Conservation (phyloP, 352 stramenopile genomes). For the Phytophthora hybrid region DNA sequence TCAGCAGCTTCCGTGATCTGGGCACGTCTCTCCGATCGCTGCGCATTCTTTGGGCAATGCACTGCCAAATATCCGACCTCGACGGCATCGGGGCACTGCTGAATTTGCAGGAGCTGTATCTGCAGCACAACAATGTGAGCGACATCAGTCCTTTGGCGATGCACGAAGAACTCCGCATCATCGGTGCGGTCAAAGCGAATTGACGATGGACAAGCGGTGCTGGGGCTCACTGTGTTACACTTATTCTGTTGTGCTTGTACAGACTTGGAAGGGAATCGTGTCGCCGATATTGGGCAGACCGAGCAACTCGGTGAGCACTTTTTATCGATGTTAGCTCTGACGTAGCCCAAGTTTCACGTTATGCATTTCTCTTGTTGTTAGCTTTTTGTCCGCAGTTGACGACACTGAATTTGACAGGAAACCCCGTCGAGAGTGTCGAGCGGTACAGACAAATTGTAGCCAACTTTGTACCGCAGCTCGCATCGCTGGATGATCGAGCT, state of each 20-base stretch:
- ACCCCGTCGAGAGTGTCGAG: conserved; percentile 66
- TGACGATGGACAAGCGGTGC: neutral
- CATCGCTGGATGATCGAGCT: conserved; percentile 58
- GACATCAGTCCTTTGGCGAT: conserved; percentile 87
- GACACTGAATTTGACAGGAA: conserved; percentile 67
- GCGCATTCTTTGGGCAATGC: conserved; percentile 67
- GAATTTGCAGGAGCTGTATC: conserved; percentile 79
- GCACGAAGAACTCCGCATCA: conserved; percentile 85
- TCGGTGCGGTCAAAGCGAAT: conserved; percentile 47
- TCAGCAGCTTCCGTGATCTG: conserved; percentile 85
- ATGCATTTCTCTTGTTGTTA: conserved; percentile 18
- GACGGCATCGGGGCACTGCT: conserved; percentile 87
- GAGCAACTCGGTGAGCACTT: conserved; percentile 72
- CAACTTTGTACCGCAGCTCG: conserved; percentile 79
- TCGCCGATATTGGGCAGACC: conserved; percentile 78
- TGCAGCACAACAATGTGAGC: conserved; percentile 79
- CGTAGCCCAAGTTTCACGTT: neutral
- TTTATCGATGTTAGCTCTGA: neutral
- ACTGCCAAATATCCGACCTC: conserved; percentile 79
- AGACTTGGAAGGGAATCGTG: conserved; percentile 79
- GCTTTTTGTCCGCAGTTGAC: conserved; percentile 74
- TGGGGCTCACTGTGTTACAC: neutral
- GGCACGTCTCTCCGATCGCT: conserved; percentile 81
- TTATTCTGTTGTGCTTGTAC: conserved; percentile 1
- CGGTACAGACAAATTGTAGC: conserved; percentile 73